These are phyloP conservation scores for Mycena citricolor DNA, from an alignment of 1,284 basidiomycete genomes.

Conservation along the genomic window DNA sequence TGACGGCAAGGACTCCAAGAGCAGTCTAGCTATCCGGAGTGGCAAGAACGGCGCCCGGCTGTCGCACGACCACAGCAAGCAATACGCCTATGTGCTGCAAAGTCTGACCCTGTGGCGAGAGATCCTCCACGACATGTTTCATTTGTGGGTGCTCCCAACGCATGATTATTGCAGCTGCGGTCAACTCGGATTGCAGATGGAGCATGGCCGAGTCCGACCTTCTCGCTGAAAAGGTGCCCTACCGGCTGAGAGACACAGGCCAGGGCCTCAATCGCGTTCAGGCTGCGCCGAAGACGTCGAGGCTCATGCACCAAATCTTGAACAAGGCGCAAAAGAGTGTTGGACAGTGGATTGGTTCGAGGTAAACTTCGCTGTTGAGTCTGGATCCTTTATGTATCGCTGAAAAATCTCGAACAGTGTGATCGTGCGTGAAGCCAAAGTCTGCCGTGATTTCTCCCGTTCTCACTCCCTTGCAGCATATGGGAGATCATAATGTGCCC, in stretches of 20 bases:
- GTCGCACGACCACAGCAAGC: conserved; percentile 78
- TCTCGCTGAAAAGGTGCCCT: conserved; percentile 67
- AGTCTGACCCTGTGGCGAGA: conserved; percentile 82
- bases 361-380: no score
- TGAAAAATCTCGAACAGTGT: no score
- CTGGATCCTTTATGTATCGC: no score
- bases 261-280: conserved; percentile 84
- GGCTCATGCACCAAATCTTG: conserved; percentile 81
- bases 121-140: conserved; percentile 84
- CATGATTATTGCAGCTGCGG: conserved; percentile 30
- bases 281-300: conserved; percentile 76
- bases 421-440: no score
- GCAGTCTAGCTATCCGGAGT: conserved; percentile 71
- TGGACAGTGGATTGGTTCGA: conserved; percentile 74
- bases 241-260: conserved; percentile 79
- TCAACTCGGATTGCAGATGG: conserved; percentile 42
- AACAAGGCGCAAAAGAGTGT: conserved; percentile 76
- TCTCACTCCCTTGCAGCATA: conserved; percentile 39
- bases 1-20: conserved; percentile 57
- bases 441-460: no score
- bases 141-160: conserved; percentile 28
- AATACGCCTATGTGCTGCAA: conserved; percentile 79
- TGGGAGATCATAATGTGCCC: conserved; percentile 84
- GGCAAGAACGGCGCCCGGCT: conserved; percentile 75
- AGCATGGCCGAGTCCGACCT: conserved; percentile 75